Evolutionary conservation across 1,139 yeast genomes (phyloP), one percentile per base, ranked within the genome.

Genomic region (Starmera stellimalicola): DNA sequence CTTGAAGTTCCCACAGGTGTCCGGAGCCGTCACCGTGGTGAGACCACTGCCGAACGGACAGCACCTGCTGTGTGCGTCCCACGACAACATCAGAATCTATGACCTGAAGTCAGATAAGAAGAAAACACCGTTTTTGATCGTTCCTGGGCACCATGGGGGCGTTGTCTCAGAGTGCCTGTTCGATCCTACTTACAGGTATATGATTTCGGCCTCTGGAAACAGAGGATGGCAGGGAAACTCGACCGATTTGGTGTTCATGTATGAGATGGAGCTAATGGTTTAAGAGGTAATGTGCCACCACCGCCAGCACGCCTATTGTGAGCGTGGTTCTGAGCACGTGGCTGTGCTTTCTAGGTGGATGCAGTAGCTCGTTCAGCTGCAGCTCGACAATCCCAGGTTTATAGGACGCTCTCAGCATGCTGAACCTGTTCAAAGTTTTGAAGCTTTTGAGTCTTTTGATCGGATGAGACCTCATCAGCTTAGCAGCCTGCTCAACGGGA

Each of bases 151-250:
- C 47, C 81, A 75, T 48, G 82, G 80, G 31, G 76, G 77, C 14
- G 67, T 78, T 58, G 55, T 79, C 58, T 59, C 95, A 65, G 70
- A 75, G 33, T 61, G 82, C 43, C 65, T 72, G 42, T 79, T 88
- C 23, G 97, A 88, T 52, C 91, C 87, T 27, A 81, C 91, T 2
- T 87, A 94, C 30, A 63, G 91, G 44, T 91, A 83, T 54, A 68
- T 91, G 77, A 73, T 88, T 11, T 80, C 95, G 51, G 79, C 97
- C 1, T 82, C 95, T 56, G 98, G 98, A 7, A 84, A 82, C 45
- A 70, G 97, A 50, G 98, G 98, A 4, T 88, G 96, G 96, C 91
- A 81, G 49, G 83, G 94, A 3, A 60, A 65, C 23, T 71, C 77
- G 27, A 81, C 94, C 1, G 98, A 91, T 41, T 71, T 78, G 19